phyloP scores from a whole-genome alignment of 257 asterid genomes.

The Forsythia suspensa region DNA sequence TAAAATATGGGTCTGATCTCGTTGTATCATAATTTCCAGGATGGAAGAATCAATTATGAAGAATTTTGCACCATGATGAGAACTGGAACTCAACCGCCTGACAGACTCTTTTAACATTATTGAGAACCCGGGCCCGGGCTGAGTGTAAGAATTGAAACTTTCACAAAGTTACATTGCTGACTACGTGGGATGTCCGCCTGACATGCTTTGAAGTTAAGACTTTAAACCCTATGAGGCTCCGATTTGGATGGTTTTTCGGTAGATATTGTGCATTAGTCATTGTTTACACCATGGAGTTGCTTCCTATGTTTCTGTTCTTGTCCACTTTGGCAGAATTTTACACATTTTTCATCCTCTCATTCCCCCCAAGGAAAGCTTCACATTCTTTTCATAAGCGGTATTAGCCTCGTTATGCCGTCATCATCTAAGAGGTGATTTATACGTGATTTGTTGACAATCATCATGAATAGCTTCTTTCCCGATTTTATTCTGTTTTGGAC shows the following conservation, averaged over 20 bases:
- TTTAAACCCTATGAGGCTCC: background rate
- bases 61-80: conserved; percentile 94
- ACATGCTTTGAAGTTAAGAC: background rate
- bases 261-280: background rate
- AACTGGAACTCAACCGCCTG: conserved; percentile 60
- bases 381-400: too few relatives aligned
- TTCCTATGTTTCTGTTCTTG: background rate
- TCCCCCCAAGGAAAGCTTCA: background rate
- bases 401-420: background rate
- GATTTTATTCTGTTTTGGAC: too few relatives aligned
- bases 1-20: background rate
- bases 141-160: background rate
- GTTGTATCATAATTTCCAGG: conserved; percentile 40
- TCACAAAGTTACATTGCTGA: background rate
- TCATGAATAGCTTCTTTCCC: too few relatives aligned
- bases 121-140: background rate
- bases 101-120: conserved; percentile 42
- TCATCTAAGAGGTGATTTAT: background rate
- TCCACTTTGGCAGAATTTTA: background rate
- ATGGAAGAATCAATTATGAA: conserved; percentile 81
- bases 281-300: background rate
- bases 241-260: background rate
- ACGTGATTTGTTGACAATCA: background rate
- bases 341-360: background rate
- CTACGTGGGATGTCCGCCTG: background rate